Evolutionary conservation across 139 green algal genomes (phyloP), one percentile per base, ranked within the genome.

Genomic region (Chlorella vulgaris): DNA sequence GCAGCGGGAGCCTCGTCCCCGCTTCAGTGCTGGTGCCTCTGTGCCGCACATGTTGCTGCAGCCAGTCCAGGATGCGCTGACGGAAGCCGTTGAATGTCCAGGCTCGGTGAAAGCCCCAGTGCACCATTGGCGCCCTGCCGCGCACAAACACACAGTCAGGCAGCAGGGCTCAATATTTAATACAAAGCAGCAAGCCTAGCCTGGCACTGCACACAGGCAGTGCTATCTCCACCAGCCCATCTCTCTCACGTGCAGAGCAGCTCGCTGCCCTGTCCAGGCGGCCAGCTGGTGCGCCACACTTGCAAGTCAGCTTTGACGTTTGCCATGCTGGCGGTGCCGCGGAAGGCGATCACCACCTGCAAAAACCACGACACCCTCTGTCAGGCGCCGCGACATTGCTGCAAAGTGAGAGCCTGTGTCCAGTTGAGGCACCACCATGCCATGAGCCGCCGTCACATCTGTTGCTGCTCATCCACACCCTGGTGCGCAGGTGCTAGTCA

Each of bases 251-350:
- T 85, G 53, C 74, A 47, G 33, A 85, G 67, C 24, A 73, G 28
- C 28, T 13, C 19, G 31, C 3, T n/a, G 35, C 65, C 82, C 4
- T 33, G 5, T 36, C 36, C 76, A 1, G 4, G 10, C 0, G 75
- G 83, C 70, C 77, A 81, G 1, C n/a, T 28, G 5, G 83, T 58
- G 0, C 66, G 50, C 83, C 83, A 13, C 6, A 74, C 47, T 63
- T 86, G 76, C 33, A 87, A 13, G 68, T 87, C 83, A 7, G 76
- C 61, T 19, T 35, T 43, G 4, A 87, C 70, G 31, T 87, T 87
- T 26, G 82, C 76, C 26, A 81, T 24, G 60, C 40, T 65, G 40
- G 81, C 81, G 58, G 81, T 86, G 62, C 81, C 81, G 4, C 81
- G 61, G 35, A 86, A 86, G 7, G 73, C 43, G 19, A 86, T 67